A percentile compares a stretch with the other conserved stretches of the same genome.
phyloP scores from a whole-genome alignment of 108 stramenopile species.

The Skeletonema marinoi region DNA sequence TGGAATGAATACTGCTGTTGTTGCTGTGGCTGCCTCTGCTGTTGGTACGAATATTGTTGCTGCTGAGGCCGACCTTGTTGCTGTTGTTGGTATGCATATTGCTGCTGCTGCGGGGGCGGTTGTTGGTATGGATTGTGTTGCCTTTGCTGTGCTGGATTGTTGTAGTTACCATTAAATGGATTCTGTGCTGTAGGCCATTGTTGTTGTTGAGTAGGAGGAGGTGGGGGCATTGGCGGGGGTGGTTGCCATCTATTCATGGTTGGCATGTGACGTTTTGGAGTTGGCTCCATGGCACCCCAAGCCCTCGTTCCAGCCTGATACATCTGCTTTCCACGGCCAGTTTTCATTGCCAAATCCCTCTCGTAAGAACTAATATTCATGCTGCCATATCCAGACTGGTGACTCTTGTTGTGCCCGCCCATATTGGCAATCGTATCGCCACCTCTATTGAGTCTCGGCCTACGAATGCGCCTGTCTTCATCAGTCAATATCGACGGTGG shows the following conservation, averaged over 20 bases:
- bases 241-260: conserved; percentile 53
- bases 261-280: conserved; percentile 62
- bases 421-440: conserved; percentile 86
- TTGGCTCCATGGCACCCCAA: conserved; percentile 88
- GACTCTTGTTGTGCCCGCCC: conserved; percentile 72
- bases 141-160: conserved; percentile 18
- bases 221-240: conserved; percentile 27
- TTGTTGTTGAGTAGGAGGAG: conserved; percentile 44
- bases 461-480: conserved; percentile 74
- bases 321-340: conserved; percentile 80
- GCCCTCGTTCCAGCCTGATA: conserved; percentile 82
- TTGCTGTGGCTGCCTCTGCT: conserved; percentile 12
- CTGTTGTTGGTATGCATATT: conserved; percentile 21
- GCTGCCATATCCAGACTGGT: conserved; percentile 78
- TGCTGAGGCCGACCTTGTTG: conserved; percentile 17
- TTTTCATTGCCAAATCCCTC: conserved; percentile 71
- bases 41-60: conserved; percentile 12
- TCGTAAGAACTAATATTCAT: conserved; percentile 90
- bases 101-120: conserved; percentile 41
- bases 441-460: conserved; percentile 81
- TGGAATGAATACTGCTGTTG: conserved; percentile 21
- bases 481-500: conserved; percentile 63
- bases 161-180: conserved; percentile 13
- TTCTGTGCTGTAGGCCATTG: conserved; percentile 26
- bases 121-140: not conserved